A percentile compares a stretch with the other conserved stretches of the same genome.
phyloP scores from a whole-genome alignment of 2,329 filamentous ascomycete species.

The Talaromyces atroroseus region DNA sequence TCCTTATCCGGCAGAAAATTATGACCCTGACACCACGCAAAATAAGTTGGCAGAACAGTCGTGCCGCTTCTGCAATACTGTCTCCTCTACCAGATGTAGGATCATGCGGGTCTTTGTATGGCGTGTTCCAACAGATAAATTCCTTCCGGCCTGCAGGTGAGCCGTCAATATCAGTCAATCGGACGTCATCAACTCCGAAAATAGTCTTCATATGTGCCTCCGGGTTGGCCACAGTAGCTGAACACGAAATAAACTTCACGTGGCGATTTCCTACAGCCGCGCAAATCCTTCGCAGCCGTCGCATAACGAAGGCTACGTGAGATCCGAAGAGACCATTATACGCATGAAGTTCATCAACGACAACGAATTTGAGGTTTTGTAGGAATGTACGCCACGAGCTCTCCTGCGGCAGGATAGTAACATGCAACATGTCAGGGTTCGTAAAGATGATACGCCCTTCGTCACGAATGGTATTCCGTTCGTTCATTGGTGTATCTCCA shows the following conservation, averaged over 20 bases:
- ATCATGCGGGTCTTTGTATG: slow-evolving; percentile 82
- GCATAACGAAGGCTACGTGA: slow-evolving; percentile 92
- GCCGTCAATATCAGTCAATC: slow-evolving; percentile 81
- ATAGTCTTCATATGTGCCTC: slow-evolving; percentile 86
- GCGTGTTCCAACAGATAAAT: slow-evolving; percentile 96
- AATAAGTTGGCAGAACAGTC: slow-evolving; percentile 84
- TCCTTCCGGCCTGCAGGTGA: slow-evolving; percentile 90
- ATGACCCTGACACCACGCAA: slow-evolving; percentile 85
- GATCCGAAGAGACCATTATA: slow-evolving; percentile 94
- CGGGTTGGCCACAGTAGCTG: slow-evolving; percentile 91
- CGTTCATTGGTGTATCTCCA: slow-evolving; percentile 80
- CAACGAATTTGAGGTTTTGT: slow-evolving; percentile 84
- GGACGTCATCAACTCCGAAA: slow-evolving; percentile 80
- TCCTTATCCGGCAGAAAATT: slow-evolving; percentile 82
- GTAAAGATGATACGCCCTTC: slow-evolving; percentile 92
- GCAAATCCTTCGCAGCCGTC: slow-evolving; percentile 78
- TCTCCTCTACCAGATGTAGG: slow-evolving; percentile 80
- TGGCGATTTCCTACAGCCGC: slow-evolving; percentile 80
- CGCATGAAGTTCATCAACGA: slow-evolving; percentile 87
- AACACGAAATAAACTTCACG: slow-evolving; percentile 91
- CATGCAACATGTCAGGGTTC: slow-evolving; percentile 95
- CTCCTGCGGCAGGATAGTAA: slow-evolving; percentile 89
- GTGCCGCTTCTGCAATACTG: slow-evolving; percentile 77
- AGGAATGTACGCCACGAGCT: slow-evolving; percentile 81
- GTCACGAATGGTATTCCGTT: slow-evolving; percentile 74